Base-by-base conservation (phyloP, 192 early-diverging fungal species). In the Pecoramyces ruminantium region DNA sequence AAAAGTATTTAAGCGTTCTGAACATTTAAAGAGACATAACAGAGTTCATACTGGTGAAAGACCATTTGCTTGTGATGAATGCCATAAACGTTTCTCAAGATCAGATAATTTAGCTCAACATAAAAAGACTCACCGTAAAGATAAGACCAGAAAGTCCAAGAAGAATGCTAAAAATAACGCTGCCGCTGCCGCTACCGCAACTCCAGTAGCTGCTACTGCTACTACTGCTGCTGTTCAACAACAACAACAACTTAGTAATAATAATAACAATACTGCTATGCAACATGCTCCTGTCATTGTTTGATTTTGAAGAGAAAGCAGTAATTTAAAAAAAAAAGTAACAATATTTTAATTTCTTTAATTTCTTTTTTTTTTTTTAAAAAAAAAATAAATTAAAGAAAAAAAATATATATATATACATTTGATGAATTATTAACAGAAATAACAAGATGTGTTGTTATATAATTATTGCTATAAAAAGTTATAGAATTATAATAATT, bases 11-110 rank as follows among this genome's bases (percentile, higher is more conserved):
- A 90, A 92, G 81, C 91, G 95, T 28, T 86, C 92, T 28, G 94
- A 96, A 84, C 95, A 96, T 82, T 90, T 96, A 80, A 92, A 90
- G 40, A 93, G 95, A 78, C 95, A 97, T 81, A 88, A 93, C 80
- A 92, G 94, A 79, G 93, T 94, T 21, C 96, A 97, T 83, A 96
- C 94, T 12, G 93, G 94, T 38, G 91, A 92, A 81, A 94, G 92
- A 81, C 96, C 96, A 27, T 96, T 93, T 83, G 86, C 86, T 40
- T 97, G 96, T 84, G 51, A 67, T 67, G 51, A 67, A n/a, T 67
- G 51, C 9, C 51, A 67, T 67, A 67, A 67, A 67, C 51, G 51
- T 67, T 67, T 67, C 8, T 67, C 51, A n/a, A 67, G 51, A 67
- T 67, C 51, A 0, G 51, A 67, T 67, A 67, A 67, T 25, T 67